Evolutionary conservation across 129 eudicot genomes (phyloP).

Genomic region (Artemisia annua): DNA sequence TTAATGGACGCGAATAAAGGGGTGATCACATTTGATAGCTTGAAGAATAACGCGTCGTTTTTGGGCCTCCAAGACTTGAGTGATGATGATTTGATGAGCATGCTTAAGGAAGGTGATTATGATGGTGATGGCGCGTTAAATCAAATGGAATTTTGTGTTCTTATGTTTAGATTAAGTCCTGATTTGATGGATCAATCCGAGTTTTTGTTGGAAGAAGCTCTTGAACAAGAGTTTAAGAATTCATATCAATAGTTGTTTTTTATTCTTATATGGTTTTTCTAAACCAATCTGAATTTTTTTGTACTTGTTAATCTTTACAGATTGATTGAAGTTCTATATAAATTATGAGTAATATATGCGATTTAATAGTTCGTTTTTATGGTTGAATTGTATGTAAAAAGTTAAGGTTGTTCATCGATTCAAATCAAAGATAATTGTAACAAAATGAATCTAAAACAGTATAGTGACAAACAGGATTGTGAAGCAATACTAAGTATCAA

Average conservation of each 20-base stretch:
- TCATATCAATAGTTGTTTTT: background rate
- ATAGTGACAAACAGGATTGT: background rate
- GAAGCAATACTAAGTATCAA: too few species aligned
- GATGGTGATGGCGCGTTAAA: slow-evolving; percentile 80
- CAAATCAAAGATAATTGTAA: background rate
- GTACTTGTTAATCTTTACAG: background rate
- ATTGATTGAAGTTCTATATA: slow-evolving; percentile 10
- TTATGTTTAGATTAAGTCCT: slow-evolving; percentile 86
- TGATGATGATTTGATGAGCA: slow-evolving; percentile 61
- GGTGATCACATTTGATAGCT: slow-evolving; percentile 76
- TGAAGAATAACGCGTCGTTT: slow-evolving; percentile 56
- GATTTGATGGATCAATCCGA: slow-evolving; percentile 78
- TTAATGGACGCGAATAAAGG: slow-evolving; percentile 67
- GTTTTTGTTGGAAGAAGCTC: slow-evolving; percentile 26
- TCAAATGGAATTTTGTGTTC: slow-evolving; percentile 86
- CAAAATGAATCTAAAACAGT: background rate
- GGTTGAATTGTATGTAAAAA: too few species aligned
- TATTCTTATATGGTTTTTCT: background rate
- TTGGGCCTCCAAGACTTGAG: slow-evolving; percentile 61
- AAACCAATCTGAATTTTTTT: background rate
- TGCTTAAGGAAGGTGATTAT: slow-evolving; percentile 73
- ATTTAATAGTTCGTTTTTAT: too few species aligned
- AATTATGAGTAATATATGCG: too few species aligned
- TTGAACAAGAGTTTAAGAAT: slow-evolving; percentile 37
- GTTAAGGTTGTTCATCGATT: background rate